Evolutionary conservation across 176 grass and related monocot genomes (phyloP).

Genomic region (Bromus sterilis): DNA sequence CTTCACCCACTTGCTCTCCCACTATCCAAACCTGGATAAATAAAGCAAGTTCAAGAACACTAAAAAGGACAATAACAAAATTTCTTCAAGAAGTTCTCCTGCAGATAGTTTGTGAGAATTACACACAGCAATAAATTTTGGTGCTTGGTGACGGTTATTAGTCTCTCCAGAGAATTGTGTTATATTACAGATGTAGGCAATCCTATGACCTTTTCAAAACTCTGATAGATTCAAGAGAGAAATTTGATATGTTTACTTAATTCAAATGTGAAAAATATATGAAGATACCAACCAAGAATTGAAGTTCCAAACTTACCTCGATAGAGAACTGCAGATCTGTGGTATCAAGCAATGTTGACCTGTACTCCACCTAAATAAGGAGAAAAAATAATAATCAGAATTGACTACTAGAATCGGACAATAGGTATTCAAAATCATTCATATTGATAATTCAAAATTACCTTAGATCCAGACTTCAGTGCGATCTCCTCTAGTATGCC

Average conservation of each 20-base stretch:
- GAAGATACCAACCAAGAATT: not conserved
- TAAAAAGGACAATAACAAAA: not conserved
- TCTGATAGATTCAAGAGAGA: not conserved
- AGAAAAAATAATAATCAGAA: constrained; percentile 14
- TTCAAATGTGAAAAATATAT: not conserved
- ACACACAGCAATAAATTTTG: not conserved
- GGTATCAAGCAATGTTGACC: constrained; percentile 53
- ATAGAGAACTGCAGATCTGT: constrained; percentile 72
- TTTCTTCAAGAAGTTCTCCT: not conserved
- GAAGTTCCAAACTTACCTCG: constrained; percentile 52
- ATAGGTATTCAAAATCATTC: not conserved
- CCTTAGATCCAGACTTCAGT: constrained; percentile 84
- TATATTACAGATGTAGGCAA: not conserved
- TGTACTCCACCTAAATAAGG: constrained; percentile 78
- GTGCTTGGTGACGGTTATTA: not conserved
- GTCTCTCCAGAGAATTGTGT: not conserved
- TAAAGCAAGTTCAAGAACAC: not conserved
- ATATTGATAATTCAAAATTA: constrained; percentile 20
- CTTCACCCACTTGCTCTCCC: constrained; percentile 88
- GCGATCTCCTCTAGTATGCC: constrained; percentile 73
- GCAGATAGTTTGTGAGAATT: not conserved
- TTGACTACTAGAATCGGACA: not conserved
- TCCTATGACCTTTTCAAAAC: not conserved
- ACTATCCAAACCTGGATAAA: constrained; percentile 77
- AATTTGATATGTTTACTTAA: not conserved